These are phyloP conservation scores for Zygoascus bituminiphila DNA, from an alignment of 805 yeast species.

Conservation along the genomic window DNA sequence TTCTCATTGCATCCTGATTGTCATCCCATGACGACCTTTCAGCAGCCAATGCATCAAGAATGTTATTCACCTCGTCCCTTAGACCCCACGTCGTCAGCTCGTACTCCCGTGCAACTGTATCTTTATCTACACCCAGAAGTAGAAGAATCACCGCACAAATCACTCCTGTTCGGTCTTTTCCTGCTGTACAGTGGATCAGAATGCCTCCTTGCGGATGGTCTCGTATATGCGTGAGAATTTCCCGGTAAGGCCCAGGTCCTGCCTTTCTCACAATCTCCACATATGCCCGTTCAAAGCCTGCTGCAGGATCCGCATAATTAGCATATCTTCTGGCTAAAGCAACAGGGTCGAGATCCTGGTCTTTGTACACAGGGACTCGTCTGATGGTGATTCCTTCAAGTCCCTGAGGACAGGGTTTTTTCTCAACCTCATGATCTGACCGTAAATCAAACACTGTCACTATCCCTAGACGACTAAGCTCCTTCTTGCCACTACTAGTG, in stretches of 20 bases:
- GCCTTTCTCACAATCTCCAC: conserved; percentile 49
- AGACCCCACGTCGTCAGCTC: conserved; percentile 62
- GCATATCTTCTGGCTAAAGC: conserved; percentile 49
- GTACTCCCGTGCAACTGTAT: conserved; percentile 64
- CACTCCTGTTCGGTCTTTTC: conserved; percentile 80
- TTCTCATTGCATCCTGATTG: conserved; percentile 43
- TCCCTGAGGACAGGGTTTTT: conserved; percentile 3
- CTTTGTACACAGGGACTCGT: conserved; percentile 50
- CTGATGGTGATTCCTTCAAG: conserved; percentile 36
- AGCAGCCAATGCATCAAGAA: conserved; percentile 13
- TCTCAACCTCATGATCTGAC: conserved; percentile 42
- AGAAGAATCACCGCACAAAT: conserved; percentile 58
- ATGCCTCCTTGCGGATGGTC: conserved; percentile 47
- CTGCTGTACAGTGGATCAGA: conserved; percentile 74
- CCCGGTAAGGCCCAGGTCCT: conserved; percentile 34
- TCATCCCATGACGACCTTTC: conserved; percentile 21
- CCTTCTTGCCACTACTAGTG: conserved; percentile 39
- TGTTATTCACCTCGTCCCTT: conserved; percentile 15
- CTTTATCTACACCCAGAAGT: conserved; percentile 56
- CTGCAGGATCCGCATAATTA: conserved; percentile 49
- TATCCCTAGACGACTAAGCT: conserved; percentile 39
- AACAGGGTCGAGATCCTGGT: conserved; percentile 54
- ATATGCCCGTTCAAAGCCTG: conserved; percentile 57
- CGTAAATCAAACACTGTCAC: conserved; percentile 59
- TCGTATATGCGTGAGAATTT: conserved; percentile 46